phyloP scores from a whole-genome alignment of 257 asterid species.

The Marsdenia floribunda region DNA sequence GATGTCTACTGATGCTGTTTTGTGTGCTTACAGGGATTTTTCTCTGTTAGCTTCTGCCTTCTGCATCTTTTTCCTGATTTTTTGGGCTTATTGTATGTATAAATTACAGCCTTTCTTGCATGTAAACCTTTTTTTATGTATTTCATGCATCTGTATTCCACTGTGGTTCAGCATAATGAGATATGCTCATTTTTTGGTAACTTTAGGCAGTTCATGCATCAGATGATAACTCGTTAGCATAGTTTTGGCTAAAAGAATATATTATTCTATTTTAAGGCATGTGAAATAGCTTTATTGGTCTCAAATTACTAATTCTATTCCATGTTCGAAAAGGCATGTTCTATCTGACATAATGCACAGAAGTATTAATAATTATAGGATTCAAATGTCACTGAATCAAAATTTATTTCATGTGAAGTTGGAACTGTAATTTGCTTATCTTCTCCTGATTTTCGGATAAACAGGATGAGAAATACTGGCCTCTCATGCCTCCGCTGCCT shows the following conservation, averaged over 20 bases:
- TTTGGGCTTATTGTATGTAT: neutral
- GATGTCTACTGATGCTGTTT: neutral
- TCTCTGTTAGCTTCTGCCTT: neutral
- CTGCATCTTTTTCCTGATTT: neutral
- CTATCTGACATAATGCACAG: neutral
- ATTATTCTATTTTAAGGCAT: neutral
- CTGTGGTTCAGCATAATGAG: neutral
- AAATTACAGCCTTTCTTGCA: neutral
- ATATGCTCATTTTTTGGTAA: neutral
- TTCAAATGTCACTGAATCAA: neutral
- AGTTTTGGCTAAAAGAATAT: neutral
- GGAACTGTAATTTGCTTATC: conserved; percentile 3
- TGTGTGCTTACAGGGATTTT: neutral
- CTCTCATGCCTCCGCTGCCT: conserved; percentile 94
- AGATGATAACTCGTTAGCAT: neutral
- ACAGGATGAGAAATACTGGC: conserved; percentile 89
- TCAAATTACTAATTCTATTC: neutral
- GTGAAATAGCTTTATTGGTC: neutral
- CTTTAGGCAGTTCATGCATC: neutral
- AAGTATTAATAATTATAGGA: neutral
- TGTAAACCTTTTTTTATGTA: neutral
- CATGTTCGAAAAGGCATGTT: neutral
- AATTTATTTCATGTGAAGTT: neutral
- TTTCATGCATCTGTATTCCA: neutral
- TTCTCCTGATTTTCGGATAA: neutral